Evolutionary conservation across 2,329 filamentous ascomycete species (phyloP), one percentile per base, ranked within the genome.

Genomic region (Paradendryphiella salina): DNA sequence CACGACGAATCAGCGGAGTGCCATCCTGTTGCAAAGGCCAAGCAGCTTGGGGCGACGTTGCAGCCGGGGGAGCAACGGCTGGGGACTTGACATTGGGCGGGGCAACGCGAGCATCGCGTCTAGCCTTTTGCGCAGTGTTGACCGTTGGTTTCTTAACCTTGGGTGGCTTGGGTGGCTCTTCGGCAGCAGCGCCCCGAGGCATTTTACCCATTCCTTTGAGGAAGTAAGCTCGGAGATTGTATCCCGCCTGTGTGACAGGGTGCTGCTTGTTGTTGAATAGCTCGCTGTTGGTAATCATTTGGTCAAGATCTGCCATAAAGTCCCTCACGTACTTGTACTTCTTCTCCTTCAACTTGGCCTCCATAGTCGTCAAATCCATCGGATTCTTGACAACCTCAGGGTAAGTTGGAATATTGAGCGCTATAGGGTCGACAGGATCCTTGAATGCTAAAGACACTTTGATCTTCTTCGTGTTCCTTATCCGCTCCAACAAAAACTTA

Each of bases 281-380:
- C 31, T 87, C 70, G 0, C 88, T 85, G 70, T 99, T 99, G 52
- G 85, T 77, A 56, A 93, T 83, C 70, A 99, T 87, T 46, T 91
- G 79, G 26, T 85, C 77, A 43, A 96, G 81, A 64, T 96, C 91
- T 37, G 80, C 78, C 61, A 86, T 84, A 67, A 96, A 87, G 4
- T 85, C 85, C 42, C 86, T 83, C n/a, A 91, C 80, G 5, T 82
- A 85, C 7, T 74, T 66, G 70, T 96, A 97, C 39, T 80, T 75
- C 44, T 83, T 81, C 23, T 84, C 80, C 65, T 90, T 90, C 29
- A 97, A 73, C 59, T 89, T 92, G 44, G 81, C 79, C 67, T 97
- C 93, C 66, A 99, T 89, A 8, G 87, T 87, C 32, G 82, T 80
- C 31, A 99, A 81, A 72, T 97, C 93, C 79, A 96, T 92, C 0